Evolutionary conservation across 1,284 basidiomycete genomes (phyloP), one percentile per base, ranked within the genome.

Genomic region (Porodaedalea pini): DNA sequence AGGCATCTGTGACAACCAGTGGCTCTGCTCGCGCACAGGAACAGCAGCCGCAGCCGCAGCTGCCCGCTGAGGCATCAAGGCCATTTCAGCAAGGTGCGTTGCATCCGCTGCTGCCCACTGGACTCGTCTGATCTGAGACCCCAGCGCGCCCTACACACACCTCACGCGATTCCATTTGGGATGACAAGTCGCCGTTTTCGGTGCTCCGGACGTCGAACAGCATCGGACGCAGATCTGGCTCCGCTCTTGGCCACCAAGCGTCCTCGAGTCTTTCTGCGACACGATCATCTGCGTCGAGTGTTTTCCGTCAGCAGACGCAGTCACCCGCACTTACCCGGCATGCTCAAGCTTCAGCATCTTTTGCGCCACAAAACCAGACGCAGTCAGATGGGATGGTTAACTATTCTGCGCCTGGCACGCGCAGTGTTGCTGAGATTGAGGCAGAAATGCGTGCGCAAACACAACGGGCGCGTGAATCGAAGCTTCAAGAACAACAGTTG

Each of bases 381-480:
- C 34, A 32, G 21, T 13, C 40, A 19, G 50, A 54, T 29, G 54
- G 54, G 6, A 49, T 52, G 54, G 51, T 59, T 17, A 53, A 60
- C 29, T 60, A 60, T 41, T 47, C 54, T 11, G 52, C 51, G 44
- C 73, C 70, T 1, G 81, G 83, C 36, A 80, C 83, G 31, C 84
- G 88, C 57, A 96, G 93, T 0, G 72, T 98, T 25, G 91, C 94
- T 63, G 94, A 98, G 70, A 92, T 98, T 61, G 96, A 99, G 70
- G 88, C 90, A 2, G 92, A 98, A 71, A 92, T 96, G 88, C 76
- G 78, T 8, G 75, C 78, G 6, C 76, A 76, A 80, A 58, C 78
- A 45, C 80, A 64, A 32, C 64, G 53, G 31, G 58, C 56, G 49
- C 54, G 51, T 21, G 58, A 52, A 4, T 41, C 31, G 34, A 51